Conservation (phyloP, 225 moss, liverwort and hornwort genomes). For the Polytrichum commune region DNA sequence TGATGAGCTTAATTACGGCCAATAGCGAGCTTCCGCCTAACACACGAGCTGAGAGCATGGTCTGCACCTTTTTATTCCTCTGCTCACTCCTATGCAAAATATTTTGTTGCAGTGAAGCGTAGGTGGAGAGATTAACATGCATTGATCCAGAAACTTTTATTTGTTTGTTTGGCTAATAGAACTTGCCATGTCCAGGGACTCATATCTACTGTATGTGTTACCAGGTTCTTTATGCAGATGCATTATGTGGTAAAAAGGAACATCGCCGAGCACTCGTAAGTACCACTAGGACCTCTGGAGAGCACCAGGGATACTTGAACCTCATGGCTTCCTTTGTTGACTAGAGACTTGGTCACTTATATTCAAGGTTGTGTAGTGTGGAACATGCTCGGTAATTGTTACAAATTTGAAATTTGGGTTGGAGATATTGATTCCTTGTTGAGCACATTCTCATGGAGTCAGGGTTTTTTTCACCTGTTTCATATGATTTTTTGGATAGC, state of each 20-base stretch:
- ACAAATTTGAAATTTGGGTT: no score
- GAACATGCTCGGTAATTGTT: not conserved
- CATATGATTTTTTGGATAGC: conserved; percentile 3
- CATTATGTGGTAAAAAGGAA: conserved; percentile 82
- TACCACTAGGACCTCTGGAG: conserved; percentile 6
- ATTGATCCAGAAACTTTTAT: not conserved
- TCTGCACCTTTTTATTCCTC: conserved; percentile 12
- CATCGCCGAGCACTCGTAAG: conserved; percentile 83
- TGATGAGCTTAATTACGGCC: conserved; percentile 67
- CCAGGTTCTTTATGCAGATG: conserved; percentile 84
- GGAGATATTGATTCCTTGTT: no score
- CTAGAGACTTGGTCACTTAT: not conserved
- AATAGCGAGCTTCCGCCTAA: conserved; percentile 55
- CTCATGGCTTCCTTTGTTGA: no score
- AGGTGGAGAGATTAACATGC: not conserved
- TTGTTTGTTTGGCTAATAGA: not conserved
- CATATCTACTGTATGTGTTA: not conserved
- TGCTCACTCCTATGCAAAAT: not conserved
- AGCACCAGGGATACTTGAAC: not conserved
- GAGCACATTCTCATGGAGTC: no score
- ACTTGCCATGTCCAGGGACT: no score
- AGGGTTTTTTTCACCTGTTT: no score
- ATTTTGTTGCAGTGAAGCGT: not conserved
- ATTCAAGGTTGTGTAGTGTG: conserved; percentile 1
- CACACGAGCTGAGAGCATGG: conserved; percentile 73